Conservation (phyloP, 331 rosid species). For the Quercus tomentella region DNA sequence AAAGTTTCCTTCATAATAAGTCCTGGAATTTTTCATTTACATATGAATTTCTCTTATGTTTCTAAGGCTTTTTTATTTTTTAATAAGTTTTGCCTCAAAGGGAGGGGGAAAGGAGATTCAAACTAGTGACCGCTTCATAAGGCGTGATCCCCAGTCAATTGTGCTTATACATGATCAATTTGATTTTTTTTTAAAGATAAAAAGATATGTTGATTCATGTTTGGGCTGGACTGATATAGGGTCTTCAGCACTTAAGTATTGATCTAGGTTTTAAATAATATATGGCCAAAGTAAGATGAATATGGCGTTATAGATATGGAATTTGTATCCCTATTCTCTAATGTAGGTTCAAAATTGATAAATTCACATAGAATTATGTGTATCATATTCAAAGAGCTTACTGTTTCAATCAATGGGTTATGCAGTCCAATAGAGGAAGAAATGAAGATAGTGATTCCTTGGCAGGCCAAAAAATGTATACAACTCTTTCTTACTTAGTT, state of each 20-base stretch:
- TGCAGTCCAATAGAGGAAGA: conserved; percentile 31
- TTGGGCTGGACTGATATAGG: background rate
- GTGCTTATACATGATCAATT: no score
- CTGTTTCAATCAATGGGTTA: conserved; percentile 16
- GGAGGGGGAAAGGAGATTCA: no score
- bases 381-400: conserved; percentile 1
- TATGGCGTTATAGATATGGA: background rate
- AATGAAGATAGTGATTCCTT: conserved; percentile 22
- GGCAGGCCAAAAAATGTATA: conserved; percentile 18
- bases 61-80: background rate
- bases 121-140: no score
- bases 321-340: background rate
- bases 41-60: background rate
- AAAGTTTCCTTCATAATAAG: no score
- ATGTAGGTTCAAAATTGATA: background rate
- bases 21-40: background rate
- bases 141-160: no score
- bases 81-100: no score
- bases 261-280: conserved; percentile 7
- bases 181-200: background rate
- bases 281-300: background rate
- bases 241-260: conserved; percentile 5
- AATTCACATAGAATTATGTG: background rate
- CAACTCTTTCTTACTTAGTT: conserved; percentile 58
- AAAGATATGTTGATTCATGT: background rate